Base-by-base conservation (phyloP, 179 eudicot genomes). In the Camellia oleifera region DNA sequence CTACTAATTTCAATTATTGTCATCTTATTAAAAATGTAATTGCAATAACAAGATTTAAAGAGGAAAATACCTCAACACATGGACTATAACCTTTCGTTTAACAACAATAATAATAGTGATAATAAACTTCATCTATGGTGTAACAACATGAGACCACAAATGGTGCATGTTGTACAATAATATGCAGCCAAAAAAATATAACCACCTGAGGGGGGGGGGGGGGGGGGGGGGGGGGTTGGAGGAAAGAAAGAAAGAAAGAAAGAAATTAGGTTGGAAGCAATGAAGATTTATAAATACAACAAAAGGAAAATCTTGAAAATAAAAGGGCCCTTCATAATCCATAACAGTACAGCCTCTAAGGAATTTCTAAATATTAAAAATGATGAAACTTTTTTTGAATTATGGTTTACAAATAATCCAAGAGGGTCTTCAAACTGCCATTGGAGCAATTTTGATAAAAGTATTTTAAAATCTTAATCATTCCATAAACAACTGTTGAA, bases 161-260 rank as follows among this genome's bases (percentile, higher is more conserved):
- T n/a, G 52, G 52, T 52, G 48, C 76, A 60, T 11, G 45, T n/a
- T 18, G 60, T 62, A 50, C 50, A 52, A 75, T 46, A 60, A 40
- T 77, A 61, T 13, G 61, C 60, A 13, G 70, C 14, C 71, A 69
- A 67, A 75, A 77, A 65, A 81, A 68, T 48, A 56, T 32, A 63
- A 61, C 66, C 12, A 81, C 83, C 83, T 81, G 69, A 32, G 0
- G 13, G 71, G 53, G n/a, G 5, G 68, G 18, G 23, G 23, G 23
- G 23, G 23, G 23, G 23, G 23, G 23, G 23, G 23, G 23, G 23
- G 23, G 23, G 23, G 23, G 23, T 20, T 20, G 23, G 23, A 20
- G 23, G 23, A 52, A n/a, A 23, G 26, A 23, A 61, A 5, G 14
- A 7, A 46, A 20, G 66, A 57, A 1, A 26, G 17, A 18, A 0